Evolutionary conservation across 148 eudicot genomes (phyloP), one percentile per base, ranked within the genome.

Genomic region (Silene conica): DNA sequence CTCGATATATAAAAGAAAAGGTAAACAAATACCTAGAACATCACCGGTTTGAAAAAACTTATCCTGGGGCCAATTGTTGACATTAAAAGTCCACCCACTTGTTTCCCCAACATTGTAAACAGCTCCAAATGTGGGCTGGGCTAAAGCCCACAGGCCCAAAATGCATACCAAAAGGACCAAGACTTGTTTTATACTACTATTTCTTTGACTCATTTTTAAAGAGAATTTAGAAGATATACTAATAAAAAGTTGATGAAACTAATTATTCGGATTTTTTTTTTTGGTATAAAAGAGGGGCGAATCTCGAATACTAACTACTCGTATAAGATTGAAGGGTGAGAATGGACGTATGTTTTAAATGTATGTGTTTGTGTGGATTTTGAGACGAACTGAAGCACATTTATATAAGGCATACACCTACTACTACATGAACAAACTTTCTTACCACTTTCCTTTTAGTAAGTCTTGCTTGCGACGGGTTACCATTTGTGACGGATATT

Each of bases 1-100:
- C 28, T 26, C 28, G 2, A 26, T 26, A 26, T 26, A 1, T 26
- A 31, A 28, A 21, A 20, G 15, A 50, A 21, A 31, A 26, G 0
- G 4, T 0, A 52, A 9, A 61, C 22, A 14, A 65, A 46, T 19
- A 83, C 88, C 86, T 58, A 83, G 80, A 25, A 76, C 55, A 63
- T 85, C 88, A 18, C 86, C 84, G 19, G 84, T 77, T 57, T 63
- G 74, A 72, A 85, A 85, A 45, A 71, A 21, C 79, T 78, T 83
- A 54, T 76, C 78, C 2, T 34, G 60, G 6, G 88, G 63, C 84
- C 88, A 85, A 60, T 22, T 70, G 22, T 22, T 68, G 70, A 78
- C 70, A 64, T 76, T 85, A 21, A 80, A 78, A 54, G 82, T 63
- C 86, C 88, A 85, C 1, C 86, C 85, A 59, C 61, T 59, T 22